Evolutionary conservation across 1,139 yeast genomes (phyloP).

Genomic region (Suhomyces kunorum): DNA sequence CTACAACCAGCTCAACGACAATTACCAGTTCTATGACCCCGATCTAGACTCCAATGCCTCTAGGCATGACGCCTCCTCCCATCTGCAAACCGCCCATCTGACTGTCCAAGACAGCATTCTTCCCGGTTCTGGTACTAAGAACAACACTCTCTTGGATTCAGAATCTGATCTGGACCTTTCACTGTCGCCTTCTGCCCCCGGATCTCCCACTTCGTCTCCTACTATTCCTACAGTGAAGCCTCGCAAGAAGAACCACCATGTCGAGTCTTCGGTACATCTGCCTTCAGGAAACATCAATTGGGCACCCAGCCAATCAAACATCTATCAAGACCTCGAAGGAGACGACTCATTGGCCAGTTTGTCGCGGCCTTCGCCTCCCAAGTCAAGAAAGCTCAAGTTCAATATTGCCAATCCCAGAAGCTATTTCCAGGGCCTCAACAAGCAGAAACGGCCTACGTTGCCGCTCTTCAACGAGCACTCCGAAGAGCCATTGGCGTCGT

Average conservation of each 20-base stretch:
- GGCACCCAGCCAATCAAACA: not conserved
- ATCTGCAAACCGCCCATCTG: not conserved
- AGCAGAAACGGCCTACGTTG: constrained; percentile 3
- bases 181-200: constrained; percentile 20
- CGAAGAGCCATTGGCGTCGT: not conserved
- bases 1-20: constrained; percentile 43
- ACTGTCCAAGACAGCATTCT: constrained; percentile 1
- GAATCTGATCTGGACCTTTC: constrained; percentile 41
- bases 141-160: constrained; percentile 28
- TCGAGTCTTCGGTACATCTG: not conserved
- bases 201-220: constrained; percentile 1
- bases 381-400: constrained; percentile 10
- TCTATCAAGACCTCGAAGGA: constrained; percentile 1
- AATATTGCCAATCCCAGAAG: constrained; percentile 13
- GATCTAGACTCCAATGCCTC: constrained; percentile 24
- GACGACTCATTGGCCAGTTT: constrained; percentile 10
- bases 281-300: constrained; percentile 8
- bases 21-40: constrained; percentile 43
- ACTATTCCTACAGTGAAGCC: constrained; percentile 1
- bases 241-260: constrained; percentile 1
- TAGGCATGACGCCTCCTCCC: not conserved
- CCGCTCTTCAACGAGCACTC: constrained; percentile 8
- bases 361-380: constrained; percentile 4
- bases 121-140: constrained; percentile 6
- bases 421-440: constrained; percentile 7